Conservation (phyloP, 2,329 filamentous ascomycete genomes). For the Didymella pomorum region DNA sequence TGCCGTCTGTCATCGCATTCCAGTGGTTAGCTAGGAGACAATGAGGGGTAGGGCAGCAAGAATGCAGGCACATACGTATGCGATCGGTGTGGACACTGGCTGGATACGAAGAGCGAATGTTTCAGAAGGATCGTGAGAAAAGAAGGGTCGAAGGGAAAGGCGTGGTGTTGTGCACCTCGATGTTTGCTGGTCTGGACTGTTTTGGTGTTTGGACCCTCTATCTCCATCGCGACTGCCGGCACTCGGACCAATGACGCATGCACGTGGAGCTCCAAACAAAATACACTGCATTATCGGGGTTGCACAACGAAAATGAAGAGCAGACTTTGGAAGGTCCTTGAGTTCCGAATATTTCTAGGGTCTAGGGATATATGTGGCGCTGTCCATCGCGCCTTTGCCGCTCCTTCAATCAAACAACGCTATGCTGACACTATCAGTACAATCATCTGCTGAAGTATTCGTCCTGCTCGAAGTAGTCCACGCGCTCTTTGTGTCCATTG, state of each 20-base stretch:
- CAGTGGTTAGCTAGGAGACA: slow-evolving; percentile 45
- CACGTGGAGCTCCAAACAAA: slow-evolving; percentile 17
- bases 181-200: slow-evolving; percentile 17
- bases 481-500: slow-evolving; percentile 35
- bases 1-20: slow-evolving; percentile 40
- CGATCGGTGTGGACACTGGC: background rate
- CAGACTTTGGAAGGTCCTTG: background rate
- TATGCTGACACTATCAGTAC: background rate
- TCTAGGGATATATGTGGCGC: slow-evolving; percentile 27
- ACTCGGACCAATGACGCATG: slow-evolving; percentile 26
- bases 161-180: slow-evolving; percentile 13
- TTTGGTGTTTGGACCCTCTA: slow-evolving; percentile 24
- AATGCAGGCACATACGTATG: slow-evolving; percentile 31
- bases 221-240: slow-evolving; percentile 23
- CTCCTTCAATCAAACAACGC: slow-evolving; percentile 17
- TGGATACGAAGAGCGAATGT: background rate
- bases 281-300: background rate
- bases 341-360: slow-evolving; percentile 30
- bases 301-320: slow-evolving; percentile 9
- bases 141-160: slow-evolving; percentile 8
- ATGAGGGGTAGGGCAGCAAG: slow-evolving; percentile 21
- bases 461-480: slow-evolving; percentile 44
- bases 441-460: slow-evolving; percentile 37
- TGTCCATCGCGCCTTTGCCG: slow-evolving; percentile 15
- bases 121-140: slow-evolving; percentile 1